Conservation (phyloP, 768 basidiomycete genomes). For the Russula abietina region DNA sequence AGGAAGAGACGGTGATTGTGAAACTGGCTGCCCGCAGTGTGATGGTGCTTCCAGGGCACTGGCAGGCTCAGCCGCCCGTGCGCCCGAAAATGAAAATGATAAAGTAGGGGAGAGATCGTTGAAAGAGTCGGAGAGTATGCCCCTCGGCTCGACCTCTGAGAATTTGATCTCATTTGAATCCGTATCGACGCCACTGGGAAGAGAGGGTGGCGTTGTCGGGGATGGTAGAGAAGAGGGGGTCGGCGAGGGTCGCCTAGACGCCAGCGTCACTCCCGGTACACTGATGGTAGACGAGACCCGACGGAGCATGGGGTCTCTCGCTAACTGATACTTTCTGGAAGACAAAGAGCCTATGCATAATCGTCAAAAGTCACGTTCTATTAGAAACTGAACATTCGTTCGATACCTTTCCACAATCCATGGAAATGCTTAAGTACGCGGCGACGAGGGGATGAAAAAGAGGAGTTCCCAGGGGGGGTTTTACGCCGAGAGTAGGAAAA, state of each 20-base stretch:
- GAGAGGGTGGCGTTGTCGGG: background rate
- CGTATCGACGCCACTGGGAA: slow-evolving; percentile 1
- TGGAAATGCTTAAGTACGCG: background rate
- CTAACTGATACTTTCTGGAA: background rate
- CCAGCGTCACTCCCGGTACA: background rate
- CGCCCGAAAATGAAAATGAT: background rate
- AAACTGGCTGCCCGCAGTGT: no score
- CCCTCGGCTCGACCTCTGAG: background rate
- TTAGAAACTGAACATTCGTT: background rate
- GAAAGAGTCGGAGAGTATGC: background rate
- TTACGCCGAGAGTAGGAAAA: background rate
- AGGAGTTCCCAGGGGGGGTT: background rate
- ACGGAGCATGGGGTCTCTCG: background rate
- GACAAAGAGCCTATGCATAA: background rate
- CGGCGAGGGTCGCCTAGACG: background rate
- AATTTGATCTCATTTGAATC: background rate
- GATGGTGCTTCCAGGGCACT: no score
- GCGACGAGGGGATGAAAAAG: background rate
- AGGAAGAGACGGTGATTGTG: background rate
- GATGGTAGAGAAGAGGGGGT: background rate
- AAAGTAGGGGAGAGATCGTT: background rate
- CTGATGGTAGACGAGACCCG: slow-evolving; percentile 8
- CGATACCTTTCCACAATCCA: slow-evolving; percentile 12
- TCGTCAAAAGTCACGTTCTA: background rate
- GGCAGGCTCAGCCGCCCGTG: no score